These are phyloP conservation scores for Xylaria sp. DNA, from an alignment of 2,329 filamentous ascomycete genomes.

Conservation along the genomic window DNA sequence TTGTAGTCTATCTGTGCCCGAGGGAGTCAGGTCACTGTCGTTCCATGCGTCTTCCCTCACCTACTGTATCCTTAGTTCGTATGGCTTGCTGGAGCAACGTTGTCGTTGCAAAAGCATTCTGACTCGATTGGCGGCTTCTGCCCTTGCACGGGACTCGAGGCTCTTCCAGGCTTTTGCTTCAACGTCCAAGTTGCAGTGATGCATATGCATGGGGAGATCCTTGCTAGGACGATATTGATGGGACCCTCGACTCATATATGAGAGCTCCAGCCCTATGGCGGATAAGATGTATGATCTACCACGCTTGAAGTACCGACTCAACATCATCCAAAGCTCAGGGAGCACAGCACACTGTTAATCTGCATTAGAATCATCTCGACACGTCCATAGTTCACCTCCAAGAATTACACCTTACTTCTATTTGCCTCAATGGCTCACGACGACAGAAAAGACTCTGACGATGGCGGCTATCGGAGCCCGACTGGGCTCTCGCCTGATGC, in stretches of 20 bases:
- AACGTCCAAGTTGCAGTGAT: conserved; percentile 3
- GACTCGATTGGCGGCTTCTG: neutral
- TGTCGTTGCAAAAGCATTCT: neutral
- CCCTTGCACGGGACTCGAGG: neutral
- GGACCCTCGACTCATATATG: conserved; percentile 20
- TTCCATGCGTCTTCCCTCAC: neutral
- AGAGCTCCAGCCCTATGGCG: conserved; percentile 17
- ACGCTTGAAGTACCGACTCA: neutral
- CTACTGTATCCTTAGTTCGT: neutral
- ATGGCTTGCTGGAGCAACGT: neutral
- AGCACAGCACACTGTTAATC: neutral
- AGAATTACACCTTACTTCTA: neutral
- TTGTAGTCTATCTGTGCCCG: neutral
- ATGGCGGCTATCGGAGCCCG: conserved; percentile 31
- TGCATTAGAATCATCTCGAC: neutral
- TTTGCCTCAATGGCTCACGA: conserved; percentile 31
- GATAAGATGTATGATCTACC: conserved; percentile 4
- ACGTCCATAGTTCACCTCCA: neutral
- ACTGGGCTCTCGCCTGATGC: conserved; percentile 34
- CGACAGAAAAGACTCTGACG: conserved; percentile 24
- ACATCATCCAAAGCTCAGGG: neutral
- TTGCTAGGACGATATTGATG: conserved; percentile 2
- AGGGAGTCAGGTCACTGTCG: neutral
- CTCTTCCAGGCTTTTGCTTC: neutral
- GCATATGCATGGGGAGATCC: conserved; percentile 14